Conservation (phyloP, 768 basidiomycete genomes). For the Albatrellus ellisii region DNA sequence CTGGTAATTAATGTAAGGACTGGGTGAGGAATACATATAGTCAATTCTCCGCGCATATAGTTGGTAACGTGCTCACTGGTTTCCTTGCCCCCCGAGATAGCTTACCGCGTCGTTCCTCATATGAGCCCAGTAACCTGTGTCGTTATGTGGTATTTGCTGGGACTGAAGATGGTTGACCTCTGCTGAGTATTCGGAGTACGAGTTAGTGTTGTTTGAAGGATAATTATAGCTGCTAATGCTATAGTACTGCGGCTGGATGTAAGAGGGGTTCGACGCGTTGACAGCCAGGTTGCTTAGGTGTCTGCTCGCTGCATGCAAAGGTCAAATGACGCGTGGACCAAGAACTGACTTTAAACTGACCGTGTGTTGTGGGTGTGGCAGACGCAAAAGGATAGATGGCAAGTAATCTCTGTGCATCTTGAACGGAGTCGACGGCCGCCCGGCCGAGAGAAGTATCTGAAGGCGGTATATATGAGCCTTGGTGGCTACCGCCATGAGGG, state of each 20-base stretch:
- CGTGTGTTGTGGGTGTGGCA: slow-evolving; percentile 65
- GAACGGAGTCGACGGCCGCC: slow-evolving; percentile 34
- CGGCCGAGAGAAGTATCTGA: slow-evolving; percentile 5
- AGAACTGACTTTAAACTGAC: slow-evolving; percentile 23
- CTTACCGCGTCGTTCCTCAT: slow-evolving; percentile 48
- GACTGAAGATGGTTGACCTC: slow-evolving; percentile 44
- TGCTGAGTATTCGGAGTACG: slow-evolving; percentile 56
- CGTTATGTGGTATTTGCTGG: slow-evolving; percentile 28
- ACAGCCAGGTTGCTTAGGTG: slow-evolving; percentile 51
- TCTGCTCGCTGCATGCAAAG: slow-evolving; percentile 37
- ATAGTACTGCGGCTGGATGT: slow-evolving; percentile 45
- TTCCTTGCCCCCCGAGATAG: slow-evolving; percentile 37
- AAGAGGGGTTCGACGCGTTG: slow-evolving; percentile 47
- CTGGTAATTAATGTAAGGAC: slow-evolving; percentile 19
- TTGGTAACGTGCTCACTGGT: slow-evolving; percentile 1
- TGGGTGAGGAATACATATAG: slow-evolving; percentile 9
- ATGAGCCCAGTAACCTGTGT: slow-evolving; percentile 51
- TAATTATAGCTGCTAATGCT: slow-evolving; percentile 19
- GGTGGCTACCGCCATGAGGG: slow-evolving; percentile 1
- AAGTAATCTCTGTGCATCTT: slow-evolving; percentile 55
- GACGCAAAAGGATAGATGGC: slow-evolving; percentile 64
- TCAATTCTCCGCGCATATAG: not conserved
- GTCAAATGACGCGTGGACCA: not conserved
- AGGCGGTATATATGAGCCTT: slow-evolving; percentile 1
- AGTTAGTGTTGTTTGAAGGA: slow-evolving; percentile 27